These are phyloP conservation scores for Calocybe cyanea DNA, from an alignment of 768 basidiomycete genomes.

Conservation along the genomic window DNA sequence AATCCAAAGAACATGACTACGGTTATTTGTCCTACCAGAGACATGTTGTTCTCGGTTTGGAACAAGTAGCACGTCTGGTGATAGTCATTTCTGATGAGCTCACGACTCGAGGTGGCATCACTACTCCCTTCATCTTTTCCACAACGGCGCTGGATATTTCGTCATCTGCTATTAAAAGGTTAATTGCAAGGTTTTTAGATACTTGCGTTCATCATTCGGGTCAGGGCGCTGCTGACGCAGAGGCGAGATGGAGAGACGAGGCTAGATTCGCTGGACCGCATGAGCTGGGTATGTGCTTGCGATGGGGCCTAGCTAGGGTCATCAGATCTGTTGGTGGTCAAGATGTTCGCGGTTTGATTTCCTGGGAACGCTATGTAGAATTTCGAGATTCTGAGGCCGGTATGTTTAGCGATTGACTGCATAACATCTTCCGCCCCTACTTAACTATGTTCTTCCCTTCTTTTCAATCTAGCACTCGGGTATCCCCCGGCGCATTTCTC, in stretches of 20 bases:
- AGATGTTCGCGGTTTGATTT: slow-evolving; percentile 78
- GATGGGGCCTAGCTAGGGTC: slow-evolving; percentile 87
- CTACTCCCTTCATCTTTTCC: slow-evolving; percentile 90
- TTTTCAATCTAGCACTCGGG: slow-evolving; percentile 47
- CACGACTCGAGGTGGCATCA: slow-evolving; percentile 69
- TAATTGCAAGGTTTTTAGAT: slow-evolving; percentile 79
- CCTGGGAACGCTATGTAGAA: slow-evolving; percentile 79
- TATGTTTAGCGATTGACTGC: too few species aligned
- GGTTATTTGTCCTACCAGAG: slow-evolving; percentile 72
- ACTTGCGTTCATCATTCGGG: slow-evolving; percentile 41
- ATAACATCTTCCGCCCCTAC: too few species aligned
- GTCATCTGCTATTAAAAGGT: slow-evolving; percentile 63
- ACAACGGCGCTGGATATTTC: slow-evolving; percentile 84
- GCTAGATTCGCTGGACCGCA: slow-evolving; percentile 80
- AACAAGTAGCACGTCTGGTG: slow-evolving; percentile 70
- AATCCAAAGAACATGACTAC: slow-evolving; percentile 46
- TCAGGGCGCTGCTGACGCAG: slow-evolving; percentile 36
- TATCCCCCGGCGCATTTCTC: slow-evolving; percentile 75
- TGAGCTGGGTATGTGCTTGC: slow-evolving; percentile 86
- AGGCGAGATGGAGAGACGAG: slow-evolving; percentile 71
- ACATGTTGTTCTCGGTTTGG: slow-evolving; percentile 73
- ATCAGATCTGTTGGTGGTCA: slow-evolving; percentile 65
- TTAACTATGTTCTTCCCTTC: slow-evolving; percentile 8
- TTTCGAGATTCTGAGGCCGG: slow-evolving; percentile 84
- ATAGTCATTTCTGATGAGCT: slow-evolving; percentile 68